These are phyloP conservation scores for Rhodotorula sp. DNA, from an alignment of 1,284 basidiomycete species.

Conservation along the genomic window DNA sequence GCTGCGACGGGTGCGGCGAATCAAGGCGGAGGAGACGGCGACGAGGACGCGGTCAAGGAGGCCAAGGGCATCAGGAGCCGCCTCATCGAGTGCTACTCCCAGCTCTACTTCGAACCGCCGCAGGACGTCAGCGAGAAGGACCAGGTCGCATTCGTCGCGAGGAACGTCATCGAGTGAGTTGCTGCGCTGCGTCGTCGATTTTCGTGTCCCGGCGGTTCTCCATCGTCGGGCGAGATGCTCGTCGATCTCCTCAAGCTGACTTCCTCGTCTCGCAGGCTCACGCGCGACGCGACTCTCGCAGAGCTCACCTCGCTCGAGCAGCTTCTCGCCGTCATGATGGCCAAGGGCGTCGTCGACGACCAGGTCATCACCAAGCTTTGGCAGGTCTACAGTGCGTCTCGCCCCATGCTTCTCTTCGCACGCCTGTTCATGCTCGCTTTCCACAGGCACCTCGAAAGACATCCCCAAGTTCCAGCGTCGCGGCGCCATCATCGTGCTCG, in stretches of 20 bases:
- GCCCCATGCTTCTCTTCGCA: not conserved
- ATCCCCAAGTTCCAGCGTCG: conserved; percentile 80
- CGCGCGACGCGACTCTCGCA: conserved; percentile 85
- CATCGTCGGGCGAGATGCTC: too few relatives aligned
- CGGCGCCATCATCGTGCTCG: conserved; percentile 89
- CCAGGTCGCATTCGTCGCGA: conserved; percentile 90
- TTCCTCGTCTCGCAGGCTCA: conserved; percentile 58
- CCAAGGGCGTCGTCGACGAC: conserved; percentile 69
- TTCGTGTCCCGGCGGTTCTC: not conserved
- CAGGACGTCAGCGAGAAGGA: conserved; percentile 65
- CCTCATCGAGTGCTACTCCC: conserved; percentile 85
- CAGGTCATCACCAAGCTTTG: conserved; percentile 89
- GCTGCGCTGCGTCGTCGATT: not conserved
- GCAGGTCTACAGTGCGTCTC: conserved; percentile 82
- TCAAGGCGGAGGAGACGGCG: not conserved
- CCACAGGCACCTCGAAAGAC: conserved; percentile 64
- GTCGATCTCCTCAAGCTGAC: not conserved
- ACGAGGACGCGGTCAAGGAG: conserved; percentile 68
- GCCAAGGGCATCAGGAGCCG: conserved; percentile 83
- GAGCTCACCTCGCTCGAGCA: conserved; percentile 95
- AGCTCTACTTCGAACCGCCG: conserved; percentile 81
- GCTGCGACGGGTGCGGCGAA: not conserved
- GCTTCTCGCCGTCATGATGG: conserved; percentile 91
- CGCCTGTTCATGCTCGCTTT: not conserved
- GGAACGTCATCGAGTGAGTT: conserved; percentile 94